Evolutionary conservation across 805 yeast species (phyloP), one percentile per base, ranked within the genome.

Genomic region (Kodamaea neixiangensis): DNA sequence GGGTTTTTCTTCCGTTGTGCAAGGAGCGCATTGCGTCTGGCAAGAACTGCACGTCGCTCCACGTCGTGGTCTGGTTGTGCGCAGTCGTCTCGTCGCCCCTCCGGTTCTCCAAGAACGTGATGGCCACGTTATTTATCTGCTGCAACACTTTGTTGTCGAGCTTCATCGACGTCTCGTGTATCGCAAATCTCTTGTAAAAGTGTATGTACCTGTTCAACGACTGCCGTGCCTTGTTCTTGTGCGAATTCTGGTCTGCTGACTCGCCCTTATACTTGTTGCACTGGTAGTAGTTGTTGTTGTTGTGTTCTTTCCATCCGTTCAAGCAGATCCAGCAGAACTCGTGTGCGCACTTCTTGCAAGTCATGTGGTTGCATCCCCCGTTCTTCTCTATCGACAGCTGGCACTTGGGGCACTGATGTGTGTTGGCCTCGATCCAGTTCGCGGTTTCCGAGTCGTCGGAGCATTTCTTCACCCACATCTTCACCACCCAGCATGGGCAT

Each of bases 361-460:
- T 79, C 97, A 94, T 93, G 69, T 94, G 99, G 68, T 93, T 93
- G 70, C 99, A 94, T 0, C 99, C 99, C 18, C 97, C 98, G 63
- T 87, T 87, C 61, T 93, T 91, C 64, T 94, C 97, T 55, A 93
- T 94, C 22, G 83, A 73, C 1, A 90, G 73, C 7, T 72, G 71
- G 71, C 99, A 94, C 61, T 81, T 81, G 0, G 97, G 96, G 66
- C 99, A 94, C 42, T 81, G 80, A 58, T 89, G 86, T 1, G 99
- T 90, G 65, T 93, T 85, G 3, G 87, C 83, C 3, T 82, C 76
- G 19, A 94, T 84, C 97, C 98, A 94, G 60, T 86, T 82, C 2
- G 85, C 78, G 13, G 97, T 90, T 59, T 89, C 97, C 0, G 94
- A 83, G 63, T 94, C 98, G 63, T 90, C 94, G 53, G 78, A 77